Conservation (phyloP, 2,329 filamentous ascomycete genomes). For the Talaromyces sp. region DNA sequence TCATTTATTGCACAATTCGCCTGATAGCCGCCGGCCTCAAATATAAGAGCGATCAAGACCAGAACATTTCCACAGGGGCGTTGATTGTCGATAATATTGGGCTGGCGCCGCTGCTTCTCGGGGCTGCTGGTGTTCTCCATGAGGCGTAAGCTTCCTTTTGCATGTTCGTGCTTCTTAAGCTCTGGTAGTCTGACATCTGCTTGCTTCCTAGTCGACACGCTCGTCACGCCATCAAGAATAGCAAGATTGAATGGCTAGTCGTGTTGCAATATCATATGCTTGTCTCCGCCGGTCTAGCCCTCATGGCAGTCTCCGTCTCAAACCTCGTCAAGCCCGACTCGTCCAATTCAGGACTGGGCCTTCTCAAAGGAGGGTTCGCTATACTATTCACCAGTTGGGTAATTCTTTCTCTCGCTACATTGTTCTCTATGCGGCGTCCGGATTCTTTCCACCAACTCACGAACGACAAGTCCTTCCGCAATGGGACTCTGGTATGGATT, state of each 20-base stretch:
- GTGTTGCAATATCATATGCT: constrained; percentile 13
- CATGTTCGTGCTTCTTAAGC: no score
- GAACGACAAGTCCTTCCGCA: not conserved
- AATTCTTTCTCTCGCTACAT: not conserved
- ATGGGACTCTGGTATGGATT: constrained; percentile 8
- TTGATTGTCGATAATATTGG: constrained; percentile 12
- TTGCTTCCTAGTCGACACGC: not conserved
- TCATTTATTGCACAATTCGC: constrained; percentile 8
- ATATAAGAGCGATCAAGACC: not conserved
- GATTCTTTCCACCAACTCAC: not conserved
- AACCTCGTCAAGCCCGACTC: not conserved
- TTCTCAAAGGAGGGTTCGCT: constrained; percentile 11
- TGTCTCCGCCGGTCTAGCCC: constrained; percentile 9
- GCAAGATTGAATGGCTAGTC: constrained; percentile 10
- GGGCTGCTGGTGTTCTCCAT: constrained; percentile 7
- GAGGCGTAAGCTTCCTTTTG: constrained; percentile 4
- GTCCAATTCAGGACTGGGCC: not conserved
- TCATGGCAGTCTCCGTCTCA: constrained; percentile 5
- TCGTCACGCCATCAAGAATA: constrained; percentile 2
- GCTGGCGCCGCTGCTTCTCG: constrained; percentile 7
- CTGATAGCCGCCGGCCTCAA: constrained; percentile 8
- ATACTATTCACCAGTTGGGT: constrained; percentile 8
- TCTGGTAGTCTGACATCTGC: not conserved
- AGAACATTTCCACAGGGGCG: not conserved
- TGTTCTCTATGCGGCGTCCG: constrained; percentile 2